A percentile compares a stretch with the other conserved stretches of the same genome.
These are phyloP conservation scores for Cyphellophora europaea DNA, from an alignment of 2,329 filamentous ascomycete species.

Conservation along the genomic window DNA sequence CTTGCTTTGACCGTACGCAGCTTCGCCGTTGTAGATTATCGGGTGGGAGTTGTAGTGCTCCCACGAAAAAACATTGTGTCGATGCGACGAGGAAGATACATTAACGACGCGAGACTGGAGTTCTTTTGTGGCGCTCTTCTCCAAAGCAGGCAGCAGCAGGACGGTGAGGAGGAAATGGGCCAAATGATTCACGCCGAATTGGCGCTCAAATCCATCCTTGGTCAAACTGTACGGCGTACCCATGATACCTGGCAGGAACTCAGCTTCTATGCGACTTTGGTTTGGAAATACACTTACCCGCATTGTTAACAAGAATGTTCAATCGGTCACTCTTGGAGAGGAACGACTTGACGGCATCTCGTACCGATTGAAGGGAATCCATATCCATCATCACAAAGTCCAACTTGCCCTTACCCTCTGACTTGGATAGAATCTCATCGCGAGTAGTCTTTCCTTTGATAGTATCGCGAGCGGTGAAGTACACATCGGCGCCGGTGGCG, in stretches of 20 bases:
- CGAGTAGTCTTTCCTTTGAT: conserved; percentile 26
- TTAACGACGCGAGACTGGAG: conserved; percentile 38
- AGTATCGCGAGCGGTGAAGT: conserved; percentile 26
- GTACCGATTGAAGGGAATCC: conserved; percentile 23
- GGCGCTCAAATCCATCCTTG: conserved; percentile 39
- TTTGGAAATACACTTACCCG: too few species aligned
- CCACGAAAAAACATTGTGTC: conserved; percentile 23
- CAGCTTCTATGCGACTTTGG: too few species aligned
- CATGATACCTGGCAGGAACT: too few species aligned
- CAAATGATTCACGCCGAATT: conserved; percentile 47
- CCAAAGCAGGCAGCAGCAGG: conserved; percentile 35
- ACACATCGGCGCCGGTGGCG: conserved; percentile 29
- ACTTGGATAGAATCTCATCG: conserved; percentile 18
- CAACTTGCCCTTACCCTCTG: conserved; percentile 19
- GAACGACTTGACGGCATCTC: conserved; percentile 20
- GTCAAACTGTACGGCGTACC: conserved; percentile 27
- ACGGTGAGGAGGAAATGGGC: conserved; percentile 46
- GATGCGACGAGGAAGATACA: conserved; percentile 36
- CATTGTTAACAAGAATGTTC: conserved; percentile 35
- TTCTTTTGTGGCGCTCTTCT: conserved; percentile 26
- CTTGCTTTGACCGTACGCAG: conserved; percentile 40
- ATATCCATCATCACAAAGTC: conserved; percentile 26
- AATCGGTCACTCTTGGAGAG: conserved; percentile 19
- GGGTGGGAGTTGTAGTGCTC: conserved; percentile 31
- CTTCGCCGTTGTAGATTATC: conserved; percentile 23